Evolutionary conservation across 73 alveolate genomes (phyloP).

Genomic region (Blepharisma japonicum): DNA sequence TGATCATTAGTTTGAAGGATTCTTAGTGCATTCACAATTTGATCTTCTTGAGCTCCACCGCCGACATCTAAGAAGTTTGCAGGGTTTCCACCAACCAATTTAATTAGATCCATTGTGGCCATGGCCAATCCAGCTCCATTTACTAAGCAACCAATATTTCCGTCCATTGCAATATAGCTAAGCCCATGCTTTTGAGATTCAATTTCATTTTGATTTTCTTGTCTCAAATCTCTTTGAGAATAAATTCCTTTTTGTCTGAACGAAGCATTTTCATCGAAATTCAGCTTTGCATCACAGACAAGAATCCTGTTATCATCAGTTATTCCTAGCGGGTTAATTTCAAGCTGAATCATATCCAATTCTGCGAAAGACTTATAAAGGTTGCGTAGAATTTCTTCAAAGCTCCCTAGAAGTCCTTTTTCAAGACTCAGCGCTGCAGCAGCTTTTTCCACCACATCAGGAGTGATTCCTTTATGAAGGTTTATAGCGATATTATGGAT

Average conservation of each 20-base stretch:
- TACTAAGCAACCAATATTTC: conserved; percentile 92
- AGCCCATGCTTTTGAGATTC: conserved; percentile 63
- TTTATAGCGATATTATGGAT: conserved; percentile 49
- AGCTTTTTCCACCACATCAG: conserved; percentile 37
- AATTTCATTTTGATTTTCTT: conserved; percentile 70
- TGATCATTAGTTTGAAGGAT: conserved; percentile 62
- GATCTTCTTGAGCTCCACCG: conserved; percentile 77
- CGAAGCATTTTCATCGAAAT: conserved; percentile 86
- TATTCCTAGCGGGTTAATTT: conserved; percentile 82
- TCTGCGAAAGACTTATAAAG: conserved; percentile 55
- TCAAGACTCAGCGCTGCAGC: conserved; percentile 33
- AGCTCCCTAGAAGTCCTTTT: conserved; percentile 13
- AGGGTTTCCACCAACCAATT: conserved; percentile 87
- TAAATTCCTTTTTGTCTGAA: conserved; percentile 78
- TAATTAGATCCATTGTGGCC: conserved; percentile 90
- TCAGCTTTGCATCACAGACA: conserved; percentile 78
- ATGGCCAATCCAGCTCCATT: conserved; percentile 98
- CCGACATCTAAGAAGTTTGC: conserved; percentile 97
- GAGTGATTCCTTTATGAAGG: conserved; percentile 48
- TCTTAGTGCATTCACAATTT: conserved; percentile 67
- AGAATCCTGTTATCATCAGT: conserved; percentile 49
- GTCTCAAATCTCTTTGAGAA: conserved; percentile 66
- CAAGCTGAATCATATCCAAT: conserved; percentile 69
- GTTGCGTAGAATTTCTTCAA: background rate
- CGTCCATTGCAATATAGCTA: conserved; percentile 70